Conservation (phyloP, 768 basidiomycete species). For the Termitomyces sp. region DNA sequence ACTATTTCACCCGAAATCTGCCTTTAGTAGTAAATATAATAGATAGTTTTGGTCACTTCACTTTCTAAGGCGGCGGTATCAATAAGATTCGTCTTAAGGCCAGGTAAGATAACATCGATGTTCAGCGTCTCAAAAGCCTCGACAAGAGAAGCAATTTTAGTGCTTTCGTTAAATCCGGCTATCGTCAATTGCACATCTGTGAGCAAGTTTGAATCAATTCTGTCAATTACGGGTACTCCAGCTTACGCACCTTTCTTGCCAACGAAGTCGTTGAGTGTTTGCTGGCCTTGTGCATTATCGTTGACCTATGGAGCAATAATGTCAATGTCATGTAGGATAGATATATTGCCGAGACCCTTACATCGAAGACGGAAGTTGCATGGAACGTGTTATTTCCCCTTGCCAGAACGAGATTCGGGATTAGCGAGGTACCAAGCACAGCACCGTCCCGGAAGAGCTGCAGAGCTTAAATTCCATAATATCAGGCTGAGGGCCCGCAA, state of each 20-base stretch:
- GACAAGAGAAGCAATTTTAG: slow-evolving; percentile 48
- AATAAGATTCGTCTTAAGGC: slow-evolving; percentile 51
- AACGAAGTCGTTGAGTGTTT: slow-evolving; percentile 66
- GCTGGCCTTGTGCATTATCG: slow-evolving; percentile 47
- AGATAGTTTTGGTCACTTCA: slow-evolving; percentile 26
- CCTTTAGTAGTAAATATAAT: slow-evolving; percentile 1
- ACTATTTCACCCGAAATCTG: slow-evolving; percentile 27
- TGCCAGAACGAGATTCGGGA: slow-evolving; percentile 53
- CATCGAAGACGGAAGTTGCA: slow-evolving; percentile 47
- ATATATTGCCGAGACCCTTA: slow-evolving; percentile 18
- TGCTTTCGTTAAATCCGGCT: slow-evolving; percentile 54
- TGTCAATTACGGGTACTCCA: neutral
- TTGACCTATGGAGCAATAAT: slow-evolving; percentile 41
- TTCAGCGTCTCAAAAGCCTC: slow-evolving; percentile 58
- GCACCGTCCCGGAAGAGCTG: slow-evolving; percentile 48
- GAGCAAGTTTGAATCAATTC: neutral
- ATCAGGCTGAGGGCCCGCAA: neutral
- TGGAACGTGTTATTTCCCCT: slow-evolving; percentile 56
- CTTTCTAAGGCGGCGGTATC: slow-evolving; percentile 50
- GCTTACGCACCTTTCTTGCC: slow-evolving; percentile 41
- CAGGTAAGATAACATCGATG: slow-evolving; percentile 53
- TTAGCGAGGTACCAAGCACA: slow-evolving; percentile 51
- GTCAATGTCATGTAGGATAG: neutral
- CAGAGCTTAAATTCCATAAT: slow-evolving; percentile 32
- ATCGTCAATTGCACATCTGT: slow-evolving; percentile 54